Percentiles rank a stretch among this genome's conserved stretches.
Evolutionary conservation across 140 eudicot species (phyloP).

Genomic region (Ambrosia hybrid): DNA sequence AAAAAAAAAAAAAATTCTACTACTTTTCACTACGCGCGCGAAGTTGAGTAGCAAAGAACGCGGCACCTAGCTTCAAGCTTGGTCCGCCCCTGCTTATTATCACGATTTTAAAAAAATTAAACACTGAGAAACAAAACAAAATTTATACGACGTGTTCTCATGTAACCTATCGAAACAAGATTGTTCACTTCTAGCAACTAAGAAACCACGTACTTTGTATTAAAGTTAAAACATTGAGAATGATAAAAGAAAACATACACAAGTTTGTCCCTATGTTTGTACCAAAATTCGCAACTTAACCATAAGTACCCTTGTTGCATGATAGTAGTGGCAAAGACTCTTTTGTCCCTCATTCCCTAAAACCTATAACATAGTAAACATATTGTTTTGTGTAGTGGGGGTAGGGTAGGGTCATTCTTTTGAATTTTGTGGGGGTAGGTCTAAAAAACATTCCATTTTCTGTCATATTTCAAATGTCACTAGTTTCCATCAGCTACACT

Average conservation of each 20-base stretch:
- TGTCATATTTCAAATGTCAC: slow-evolving; percentile 31
- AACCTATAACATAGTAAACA: slow-evolving; percentile 16
- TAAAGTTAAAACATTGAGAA: neutral
- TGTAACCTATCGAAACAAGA: too few species aligned
- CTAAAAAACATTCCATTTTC: slow-evolving; percentile 33
- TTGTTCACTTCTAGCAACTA: too few species aligned
- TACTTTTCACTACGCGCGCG: too few species aligned
- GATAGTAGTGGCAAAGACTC: slow-evolving; percentile 23
- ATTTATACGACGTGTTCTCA: too few species aligned
- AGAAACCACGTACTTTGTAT: too few species aligned
- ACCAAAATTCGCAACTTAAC: slow-evolving; percentile 24
- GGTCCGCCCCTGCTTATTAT: too few species aligned
- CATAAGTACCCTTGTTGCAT: slow-evolving; percentile 14
- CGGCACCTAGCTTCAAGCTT: too few species aligned
- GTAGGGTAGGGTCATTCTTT: slow-evolving; percentile 16
- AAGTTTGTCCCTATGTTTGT: slow-evolving; percentile 23
- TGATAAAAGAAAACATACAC: slow-evolving; percentile 22
- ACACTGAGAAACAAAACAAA: too few species aligned
- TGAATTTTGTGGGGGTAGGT: slow-evolving; percentile 26
- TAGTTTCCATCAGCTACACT: slow-evolving; percentile 25
- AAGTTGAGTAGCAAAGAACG: too few species aligned
- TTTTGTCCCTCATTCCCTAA: slow-evolving; percentile 27
- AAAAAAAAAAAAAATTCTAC: too few species aligned
- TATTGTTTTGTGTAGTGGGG: slow-evolving; percentile 11
- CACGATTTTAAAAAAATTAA: too few species aligned